Evolutionary conservation across 2,329 filamentous ascomycete genomes (phyloP).

Genomic region (Monilinia laxa): DNA sequence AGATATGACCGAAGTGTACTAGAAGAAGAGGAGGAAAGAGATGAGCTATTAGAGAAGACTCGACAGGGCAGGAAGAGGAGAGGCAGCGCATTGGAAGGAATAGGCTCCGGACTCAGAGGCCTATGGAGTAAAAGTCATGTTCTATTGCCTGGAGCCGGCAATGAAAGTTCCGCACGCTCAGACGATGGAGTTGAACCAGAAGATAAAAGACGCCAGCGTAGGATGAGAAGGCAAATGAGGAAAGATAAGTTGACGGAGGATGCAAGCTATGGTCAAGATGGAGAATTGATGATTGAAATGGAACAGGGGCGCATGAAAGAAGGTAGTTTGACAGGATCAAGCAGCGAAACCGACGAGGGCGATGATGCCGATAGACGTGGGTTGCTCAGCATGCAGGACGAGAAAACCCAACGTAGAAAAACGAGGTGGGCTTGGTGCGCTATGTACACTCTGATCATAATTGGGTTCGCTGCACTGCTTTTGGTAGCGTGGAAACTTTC

Average conservation of each 20-base stretch:
- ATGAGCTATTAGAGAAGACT: conserved; percentile 57
- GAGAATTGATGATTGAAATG: conserved; percentile 80
- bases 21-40: conserved; percentile 72
- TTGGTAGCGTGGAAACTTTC: conserved; percentile 61
- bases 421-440: conserved; percentile 56
- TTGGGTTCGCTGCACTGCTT: conserved; percentile 56
- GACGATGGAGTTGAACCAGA: conserved; percentile 4
- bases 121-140: conserved; percentile 38
- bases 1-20: conserved; percentile 69
- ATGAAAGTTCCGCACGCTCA: not conserved
- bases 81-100: conserved; percentile 33
- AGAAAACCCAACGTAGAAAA: conserved; percentile 51
- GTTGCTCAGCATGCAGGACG: conserved; percentile 48
- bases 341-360: conserved; percentile 61
- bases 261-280: conserved; percentile 64
- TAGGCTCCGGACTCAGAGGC: conserved; percentile 44
- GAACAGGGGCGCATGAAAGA: conserved; percentile 74
- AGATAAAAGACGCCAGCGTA: conserved; percentile 49
- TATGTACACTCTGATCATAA: conserved; percentile 52
- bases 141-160: conserved; percentile 39
- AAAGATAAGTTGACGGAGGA: conserved; percentile 53
- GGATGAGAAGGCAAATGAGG: conserved; percentile 49
- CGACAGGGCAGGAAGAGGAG: conserved; percentile 41
- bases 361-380: conserved; percentile 56
- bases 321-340: conserved; percentile 62